Evolutionary conservation across 2,329 filamentous ascomycete species (phyloP).

Genomic region (Leptographium radiaticola): DNA sequence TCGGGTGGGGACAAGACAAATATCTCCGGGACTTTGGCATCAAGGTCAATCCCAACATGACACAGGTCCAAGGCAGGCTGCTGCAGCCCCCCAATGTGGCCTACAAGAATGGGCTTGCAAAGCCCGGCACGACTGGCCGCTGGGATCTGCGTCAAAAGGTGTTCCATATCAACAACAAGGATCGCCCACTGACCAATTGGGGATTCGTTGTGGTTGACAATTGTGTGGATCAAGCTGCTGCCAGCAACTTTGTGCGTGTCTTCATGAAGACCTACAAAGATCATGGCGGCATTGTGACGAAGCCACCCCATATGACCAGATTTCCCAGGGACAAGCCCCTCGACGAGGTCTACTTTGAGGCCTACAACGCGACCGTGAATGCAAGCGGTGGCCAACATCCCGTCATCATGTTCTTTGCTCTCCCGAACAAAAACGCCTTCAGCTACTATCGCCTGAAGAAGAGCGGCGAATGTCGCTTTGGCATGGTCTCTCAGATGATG

Average conservation of each 20-base stretch:
- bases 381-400: conserved; percentile 43
- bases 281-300: conserved; percentile 34
- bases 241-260: conserved; percentile 38
- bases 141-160: conserved; percentile 81
- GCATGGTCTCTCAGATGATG: conserved; percentile 75
- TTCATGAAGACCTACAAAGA: conserved; percentile 34
- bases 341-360: conserved; percentile 36
- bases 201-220: conserved; percentile 54
- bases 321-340: conserved; percentile 15
- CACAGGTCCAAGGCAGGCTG: conserved; percentile 55
- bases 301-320: conserved; percentile 19
- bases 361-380: conserved; percentile 40
- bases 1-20: conserved; percentile 56
- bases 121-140: conserved; percentile 56
- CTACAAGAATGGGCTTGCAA: conserved; percentile 44
- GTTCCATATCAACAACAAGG: conserved; percentile 53
- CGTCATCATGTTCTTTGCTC: conserved; percentile 68
- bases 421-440: conserved; percentile 56
- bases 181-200: conserved; percentile 54
- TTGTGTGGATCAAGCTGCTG: conserved; percentile 39
- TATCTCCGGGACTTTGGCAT: conserved; percentile 65
- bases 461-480: conserved; percentile 71
- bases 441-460: conserved; percentile 83
- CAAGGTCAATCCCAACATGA: conserved; percentile 49
- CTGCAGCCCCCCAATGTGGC: conserved; percentile 58